phyloP scores from a whole-genome alignment of 2,329 filamentous ascomycete genomes.

The Clathrospora elynae region DNA sequence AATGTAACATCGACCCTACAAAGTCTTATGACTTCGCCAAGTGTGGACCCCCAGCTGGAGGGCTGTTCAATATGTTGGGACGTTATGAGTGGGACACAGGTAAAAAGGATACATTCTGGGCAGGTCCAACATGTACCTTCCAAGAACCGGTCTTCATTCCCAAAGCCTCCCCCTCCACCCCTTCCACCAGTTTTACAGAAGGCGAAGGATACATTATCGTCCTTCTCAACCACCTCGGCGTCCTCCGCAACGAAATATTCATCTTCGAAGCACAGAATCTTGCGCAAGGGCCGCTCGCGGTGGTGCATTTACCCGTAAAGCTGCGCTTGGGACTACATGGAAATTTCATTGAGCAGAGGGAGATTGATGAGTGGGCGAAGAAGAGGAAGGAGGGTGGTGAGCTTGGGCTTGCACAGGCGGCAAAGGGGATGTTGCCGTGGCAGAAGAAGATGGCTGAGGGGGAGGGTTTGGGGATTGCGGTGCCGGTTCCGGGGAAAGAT shows the following conservation, averaged over 20 bases:
- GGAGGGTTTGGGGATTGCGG: slow-evolving; percentile 13
- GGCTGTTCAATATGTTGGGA: slow-evolving; percentile 42
- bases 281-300: slow-evolving; percentile 47
- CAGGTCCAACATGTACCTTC: slow-evolving; percentile 51
- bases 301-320: slow-evolving; percentile 50
- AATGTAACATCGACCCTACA: slow-evolving; percentile 47
- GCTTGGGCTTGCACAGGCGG: slow-evolving; percentile 31
- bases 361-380: slow-evolving; percentile 39
- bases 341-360: slow-evolving; percentile 40
- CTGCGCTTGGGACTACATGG: slow-evolving; percentile 41
- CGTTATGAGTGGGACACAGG: slow-evolving; percentile 42
- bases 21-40: slow-evolving; percentile 42
- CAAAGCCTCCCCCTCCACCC: slow-evolving; percentile 42
- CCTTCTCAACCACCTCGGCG: slow-evolving; percentile 50
- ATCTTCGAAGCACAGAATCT: slow-evolving; percentile 52
- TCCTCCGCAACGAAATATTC: slow-evolving; percentile 49
- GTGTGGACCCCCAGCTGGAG: slow-evolving; percentile 39
- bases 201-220: slow-evolving; percentile 59
- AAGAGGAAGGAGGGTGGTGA: slow-evolving; percentile 35
- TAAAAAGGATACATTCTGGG: slow-evolving; percentile 43
- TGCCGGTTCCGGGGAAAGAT: not conserved
- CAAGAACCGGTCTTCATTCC: slow-evolving; percentile 63
- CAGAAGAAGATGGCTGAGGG: slow-evolving; percentile 34
- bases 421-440: slow-evolving; percentile 35
- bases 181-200: slow-evolving; percentile 40